phyloP scores from a whole-genome alignment of 257 asterid genomes.

The Petunia axillaris region DNA sequence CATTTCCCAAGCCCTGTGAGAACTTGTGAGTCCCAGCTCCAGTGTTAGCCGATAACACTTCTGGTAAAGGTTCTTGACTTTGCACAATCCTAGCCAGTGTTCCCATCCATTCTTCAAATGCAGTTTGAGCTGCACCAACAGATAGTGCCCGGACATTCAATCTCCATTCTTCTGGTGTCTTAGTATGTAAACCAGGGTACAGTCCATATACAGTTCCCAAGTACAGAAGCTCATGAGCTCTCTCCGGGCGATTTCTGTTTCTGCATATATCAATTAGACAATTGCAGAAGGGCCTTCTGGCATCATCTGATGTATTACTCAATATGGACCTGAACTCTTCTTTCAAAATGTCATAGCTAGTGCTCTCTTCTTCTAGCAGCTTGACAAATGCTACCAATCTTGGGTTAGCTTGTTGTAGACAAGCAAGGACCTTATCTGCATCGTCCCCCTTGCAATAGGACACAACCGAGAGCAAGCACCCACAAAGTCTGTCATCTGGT shows the following conservation, averaged over 20 bases:
- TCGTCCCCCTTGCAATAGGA: conserved; percentile 68
- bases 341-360: conserved; percentile 47
- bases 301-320: conserved; percentile 60
- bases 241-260: conserved; percentile 45
- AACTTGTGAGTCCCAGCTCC: conserved; percentile 89
- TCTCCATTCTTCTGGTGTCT: conserved; percentile 84
- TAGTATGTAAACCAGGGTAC: conserved; percentile 88
- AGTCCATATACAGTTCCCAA: conserved; percentile 72
- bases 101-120: conserved; percentile 90
- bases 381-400: conserved; percentile 54
- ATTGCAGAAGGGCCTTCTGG: conserved; percentile 88
- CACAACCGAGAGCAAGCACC: conserved; percentile 80
- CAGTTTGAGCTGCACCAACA: conserved; percentile 88
- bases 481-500: conserved; percentile 87
- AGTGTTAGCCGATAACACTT: conserved; percentile 69
- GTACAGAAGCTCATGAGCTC: conserved; percentile 83
- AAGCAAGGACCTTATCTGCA: conserved; percentile 61
- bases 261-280: conserved; percentile 86
- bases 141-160: conserved; percentile 77
- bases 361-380: conserved; percentile 41
- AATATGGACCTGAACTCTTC: conserved; percentile 64
- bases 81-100: conserved; percentile 60
- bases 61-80: conserved; percentile 67
- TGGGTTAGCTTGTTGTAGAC: conserved; percentile 57
- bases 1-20: conserved; percentile 71